Evolutionary conservation across 352 stramenopile species (phyloP), one percentile per base, ranked within the genome.

Genomic region (Globisporangium lucens): DNA sequence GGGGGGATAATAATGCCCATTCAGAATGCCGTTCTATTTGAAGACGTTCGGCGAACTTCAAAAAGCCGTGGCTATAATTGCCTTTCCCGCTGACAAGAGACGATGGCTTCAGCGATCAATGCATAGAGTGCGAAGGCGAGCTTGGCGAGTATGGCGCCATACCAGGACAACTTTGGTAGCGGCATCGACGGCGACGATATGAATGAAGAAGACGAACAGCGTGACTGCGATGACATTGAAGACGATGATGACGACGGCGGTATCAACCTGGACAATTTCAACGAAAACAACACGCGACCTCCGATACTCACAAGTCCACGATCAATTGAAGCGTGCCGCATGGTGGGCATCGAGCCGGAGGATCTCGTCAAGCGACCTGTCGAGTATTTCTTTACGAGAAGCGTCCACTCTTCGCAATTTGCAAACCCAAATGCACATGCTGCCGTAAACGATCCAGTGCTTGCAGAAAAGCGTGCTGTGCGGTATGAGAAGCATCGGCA

Each of bases 211-310:
- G 36, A 70, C 51, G n/a, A 30, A 41, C 13, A 58, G 24, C 27
- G 53, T 43, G 20, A 47, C 20, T 51, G 20, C 35, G 49, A 67
- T 8, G 55, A 33, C 20, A 17, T 30, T 3, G 63, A 79, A 63
- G 69, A 71, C 29, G 56, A 55, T 3, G 51, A 69, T 36, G 43
- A 69, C 2, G 67, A 72, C 17, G 52, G 29, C 10, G 2, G 61
- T 27, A 75, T 90, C 59, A 82, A 69, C 15, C 52, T 93, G 17
- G 80, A 89, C 10, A 90, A 93, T 56, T 94, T 93, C 55, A 76
- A 93, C 29, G 75, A 93, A 57, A 43, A 69, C 2, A 76, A 69
- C 47, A 38, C 63, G 0, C 67, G 63, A 56, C 58, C 72, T 27
- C 74, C 77, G 13, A 79, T 92, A 12, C 30, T 94, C 10, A 89